These are phyloP conservation scores for Rhododendron ferrugineum DNA, from an alignment of 148 eudicot genomes.

Conservation along the genomic window DNA sequence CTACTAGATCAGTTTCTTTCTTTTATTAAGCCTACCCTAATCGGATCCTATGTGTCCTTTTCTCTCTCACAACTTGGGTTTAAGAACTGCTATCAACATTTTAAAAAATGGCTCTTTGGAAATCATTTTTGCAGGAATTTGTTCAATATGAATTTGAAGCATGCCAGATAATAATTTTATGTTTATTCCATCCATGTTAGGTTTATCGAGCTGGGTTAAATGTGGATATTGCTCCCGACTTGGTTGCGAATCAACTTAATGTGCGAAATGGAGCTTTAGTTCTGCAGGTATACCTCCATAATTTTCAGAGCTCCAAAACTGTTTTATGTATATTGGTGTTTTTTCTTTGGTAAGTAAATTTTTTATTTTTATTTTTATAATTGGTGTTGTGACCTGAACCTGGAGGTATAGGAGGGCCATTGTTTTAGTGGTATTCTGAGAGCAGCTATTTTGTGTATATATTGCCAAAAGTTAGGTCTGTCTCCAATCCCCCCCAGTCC, in stretches of 20 bases:
- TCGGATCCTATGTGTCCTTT: no score
- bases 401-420: no score
- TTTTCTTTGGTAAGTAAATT: neutral
- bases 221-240: constrained; percentile 81
- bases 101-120: neutral
- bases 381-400: neutral
- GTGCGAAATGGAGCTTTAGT: constrained; percentile 93
- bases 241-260: constrained; percentile 84
- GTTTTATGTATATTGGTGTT: neutral
- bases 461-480: no score
- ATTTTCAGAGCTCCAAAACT: neutral
- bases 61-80: neutral
- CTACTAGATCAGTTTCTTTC: constrained; percentile 1
- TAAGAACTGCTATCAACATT: neutral
- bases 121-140: constrained; percentile 1
- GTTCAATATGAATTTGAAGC: neutral
- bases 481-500: no score
- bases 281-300: constrained; percentile 44
- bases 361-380: no score
- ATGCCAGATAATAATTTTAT: neutral
- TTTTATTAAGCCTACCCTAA: neutral
- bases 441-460: no score
- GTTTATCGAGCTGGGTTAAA: constrained; percentile 81
- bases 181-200: constrained; percentile 27
- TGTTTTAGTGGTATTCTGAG: no score